These are phyloP conservation scores for Porphyrellus cyaneotinctus DNA, from an alignment of 768 basidiomycete species.

Conservation along the genomic window DNA sequence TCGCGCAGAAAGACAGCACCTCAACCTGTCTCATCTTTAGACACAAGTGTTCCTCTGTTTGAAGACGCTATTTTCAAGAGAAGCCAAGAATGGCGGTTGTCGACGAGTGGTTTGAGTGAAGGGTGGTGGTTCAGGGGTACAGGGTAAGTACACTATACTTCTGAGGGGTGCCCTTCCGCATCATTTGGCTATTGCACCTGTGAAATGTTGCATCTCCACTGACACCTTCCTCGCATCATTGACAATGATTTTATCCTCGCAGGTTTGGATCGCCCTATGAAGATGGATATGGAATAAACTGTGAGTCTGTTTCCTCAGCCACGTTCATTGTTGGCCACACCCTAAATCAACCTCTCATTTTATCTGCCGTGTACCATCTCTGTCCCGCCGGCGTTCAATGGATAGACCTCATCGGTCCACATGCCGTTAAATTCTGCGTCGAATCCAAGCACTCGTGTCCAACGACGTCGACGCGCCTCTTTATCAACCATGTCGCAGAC, in stretches of 20 bases:
- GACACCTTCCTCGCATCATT: neutral
- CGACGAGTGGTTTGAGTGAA: constrained; percentile 85
- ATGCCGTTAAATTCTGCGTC: constrained; percentile 86
- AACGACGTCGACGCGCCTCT: constrained; percentile 63
- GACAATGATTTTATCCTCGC: neutral
- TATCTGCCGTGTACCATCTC: no score
- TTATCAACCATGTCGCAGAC: constrained; percentile 57
- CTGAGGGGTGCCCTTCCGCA: neutral
- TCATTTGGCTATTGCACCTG: neutral
- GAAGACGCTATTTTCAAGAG: constrained; percentile 71
- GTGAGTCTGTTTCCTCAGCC: constrained; percentile 41
- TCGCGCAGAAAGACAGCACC: neutral
- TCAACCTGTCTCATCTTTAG: neutral
- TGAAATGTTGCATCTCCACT: neutral
- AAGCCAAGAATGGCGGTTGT: constrained; percentile 82
- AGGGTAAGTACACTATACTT: constrained; percentile 43
- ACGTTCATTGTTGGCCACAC: no score
- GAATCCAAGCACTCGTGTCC: constrained; percentile 78
- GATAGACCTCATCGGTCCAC: constrained; percentile 74
- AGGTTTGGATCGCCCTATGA: constrained; percentile 78
- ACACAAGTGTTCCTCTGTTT: constrained; percentile 45
- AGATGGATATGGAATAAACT: constrained; percentile 94
- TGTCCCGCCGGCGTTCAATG: neutral
- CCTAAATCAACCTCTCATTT: no score
- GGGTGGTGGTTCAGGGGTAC: constrained; percentile 86